These are phyloP conservation scores for Xylaria flabelliformis DNA, from an alignment of 495 filamentous ascomycete species.

Conservation along the genomic window DNA sequence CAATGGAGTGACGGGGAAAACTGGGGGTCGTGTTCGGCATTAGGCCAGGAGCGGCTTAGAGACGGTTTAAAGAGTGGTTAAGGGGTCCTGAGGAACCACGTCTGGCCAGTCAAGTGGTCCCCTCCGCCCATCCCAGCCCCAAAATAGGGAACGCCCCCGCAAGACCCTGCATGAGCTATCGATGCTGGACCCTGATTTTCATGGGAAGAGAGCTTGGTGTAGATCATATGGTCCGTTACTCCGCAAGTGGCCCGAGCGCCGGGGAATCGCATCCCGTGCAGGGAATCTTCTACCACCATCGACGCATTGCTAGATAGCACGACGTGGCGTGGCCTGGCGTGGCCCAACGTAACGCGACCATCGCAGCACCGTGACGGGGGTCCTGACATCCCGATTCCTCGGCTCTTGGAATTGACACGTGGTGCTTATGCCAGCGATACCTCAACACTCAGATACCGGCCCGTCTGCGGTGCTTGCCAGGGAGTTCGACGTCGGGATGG, in stretches of 20 bases:
- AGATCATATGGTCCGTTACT: conserved; percentile 17
- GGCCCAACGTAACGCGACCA: not conserved
- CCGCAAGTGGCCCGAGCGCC: conserved; percentile 1
- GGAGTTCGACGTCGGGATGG: conserved; percentile 83
- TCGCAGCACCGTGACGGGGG: not conserved
- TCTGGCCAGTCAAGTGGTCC: not conserved
- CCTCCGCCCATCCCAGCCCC: conserved; percentile 7
- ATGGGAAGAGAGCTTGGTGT: not conserved
- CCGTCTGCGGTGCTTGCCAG: conserved; percentile 65
- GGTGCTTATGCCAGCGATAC: conserved; percentile 22
- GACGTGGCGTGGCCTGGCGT: conserved; percentile 12
- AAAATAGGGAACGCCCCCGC: conserved; percentile 29
- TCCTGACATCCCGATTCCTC: not conserved
- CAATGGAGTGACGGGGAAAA: conserved; percentile 1
- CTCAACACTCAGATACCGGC: conserved; percentile 33
- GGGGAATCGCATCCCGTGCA: not conserved
- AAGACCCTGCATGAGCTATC: conserved; percentile 44
- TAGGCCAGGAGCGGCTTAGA: not conserved
- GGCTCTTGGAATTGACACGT: conserved; percentile 19
- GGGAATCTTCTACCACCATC: conserved; percentile 24
- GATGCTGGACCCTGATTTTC: conserved; percentile 43
- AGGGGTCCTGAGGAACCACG: conserved; percentile 17
- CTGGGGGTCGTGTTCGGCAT: not conserved
- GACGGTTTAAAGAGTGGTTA: not conserved
- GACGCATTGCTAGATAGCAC: conserved; percentile 18